These are phyloP conservation scores for Metrosideros polymorpha DNA, from an alignment of 441 rosid genomes.

Conservation along the genomic window DNA sequence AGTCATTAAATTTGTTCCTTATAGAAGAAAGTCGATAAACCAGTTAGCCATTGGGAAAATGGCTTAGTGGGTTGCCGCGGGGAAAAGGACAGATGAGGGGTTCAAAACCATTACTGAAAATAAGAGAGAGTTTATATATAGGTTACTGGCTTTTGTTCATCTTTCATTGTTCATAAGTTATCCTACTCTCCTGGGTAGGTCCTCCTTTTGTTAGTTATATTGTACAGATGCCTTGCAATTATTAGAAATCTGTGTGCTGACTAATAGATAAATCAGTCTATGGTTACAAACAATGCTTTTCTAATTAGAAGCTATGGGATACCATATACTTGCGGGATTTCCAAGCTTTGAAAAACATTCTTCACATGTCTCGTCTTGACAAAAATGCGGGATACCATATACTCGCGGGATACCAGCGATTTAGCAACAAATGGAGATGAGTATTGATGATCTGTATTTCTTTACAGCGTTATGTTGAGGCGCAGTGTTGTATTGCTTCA, in stretches of 20 bases:
- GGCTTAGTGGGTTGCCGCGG: neutral
- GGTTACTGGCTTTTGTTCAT: neutral
- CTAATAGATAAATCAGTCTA: neutral
- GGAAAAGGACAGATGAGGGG: neutral
- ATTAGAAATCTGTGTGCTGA: neutral
- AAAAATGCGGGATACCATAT: no score
- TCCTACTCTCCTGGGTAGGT: neutral
- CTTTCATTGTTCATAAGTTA: neutral
- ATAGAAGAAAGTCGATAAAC: neutral
- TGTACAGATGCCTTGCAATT: neutral
- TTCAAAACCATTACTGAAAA: neutral
- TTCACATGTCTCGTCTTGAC: neutral
- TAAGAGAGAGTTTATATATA: neutral
- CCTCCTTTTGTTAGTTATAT: neutral
- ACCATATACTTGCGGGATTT: neutral
- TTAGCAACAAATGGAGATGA: neutral
- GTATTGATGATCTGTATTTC: conserved; percentile 7
- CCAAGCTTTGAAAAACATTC: neutral
- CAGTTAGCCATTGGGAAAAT: neutral
- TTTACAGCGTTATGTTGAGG: conserved; percentile 93
- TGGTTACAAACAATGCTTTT: neutral
- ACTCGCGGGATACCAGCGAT: no score
- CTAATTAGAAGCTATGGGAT: neutral
- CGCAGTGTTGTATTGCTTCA: conserved; percentile 81
- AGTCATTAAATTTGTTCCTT: neutral